phyloP scores from a whole-genome alignment of 139 green algal species.

The Edaphochlamys debaryana region DNA sequence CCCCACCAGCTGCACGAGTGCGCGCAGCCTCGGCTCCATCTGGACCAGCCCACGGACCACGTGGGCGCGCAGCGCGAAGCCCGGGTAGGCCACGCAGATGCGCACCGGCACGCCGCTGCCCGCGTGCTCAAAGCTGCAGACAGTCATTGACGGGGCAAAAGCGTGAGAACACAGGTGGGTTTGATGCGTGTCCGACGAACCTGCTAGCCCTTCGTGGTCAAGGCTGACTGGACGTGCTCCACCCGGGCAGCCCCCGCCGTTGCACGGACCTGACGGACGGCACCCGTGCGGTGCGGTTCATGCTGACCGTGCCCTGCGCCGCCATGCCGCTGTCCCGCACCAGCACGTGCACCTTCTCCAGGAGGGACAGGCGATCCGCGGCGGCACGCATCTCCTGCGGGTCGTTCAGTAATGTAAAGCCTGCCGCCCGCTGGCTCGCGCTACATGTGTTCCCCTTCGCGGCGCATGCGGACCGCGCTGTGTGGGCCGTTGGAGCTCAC shows the following conservation, averaged over 20 bases:
- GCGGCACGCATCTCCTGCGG: slow-evolving; percentile 11
- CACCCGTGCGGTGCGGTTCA: slow-evolving; percentile 15
- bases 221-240: too few relatives aligned
- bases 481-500: too few relatives aligned
- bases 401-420: too few relatives aligned
- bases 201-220: too few relatives aligned
- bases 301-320: slow-evolving; percentile 25
- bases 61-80: slow-evolving; percentile 25
- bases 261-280: slow-evolving; percentile 34
- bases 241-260: too few relatives aligned
- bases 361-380: slow-evolving; percentile 2
- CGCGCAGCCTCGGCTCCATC: slow-evolving; percentile 28
- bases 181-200: too few relatives aligned
- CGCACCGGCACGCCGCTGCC: slow-evolving; percentile 37
- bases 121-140: slow-evolving; percentile 35
- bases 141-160: too few relatives aligned
- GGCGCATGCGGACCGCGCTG: neutral
- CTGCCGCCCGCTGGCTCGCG: too few relatives aligned
- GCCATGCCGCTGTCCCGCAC: slow-evolving; percentile 12
- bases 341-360: slow-evolving; percentile 11
- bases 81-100: slow-evolving; percentile 42
- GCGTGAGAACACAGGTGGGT: too few relatives aligned
- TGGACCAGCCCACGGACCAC: slow-evolving; percentile 20
- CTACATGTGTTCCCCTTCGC: too few relatives aligned
- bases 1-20: slow-evolving; percentile 46